phyloP scores from a whole-genome alignment of 495 filamentous ascomycete species.

The Delitschia confertaspora region DNA sequence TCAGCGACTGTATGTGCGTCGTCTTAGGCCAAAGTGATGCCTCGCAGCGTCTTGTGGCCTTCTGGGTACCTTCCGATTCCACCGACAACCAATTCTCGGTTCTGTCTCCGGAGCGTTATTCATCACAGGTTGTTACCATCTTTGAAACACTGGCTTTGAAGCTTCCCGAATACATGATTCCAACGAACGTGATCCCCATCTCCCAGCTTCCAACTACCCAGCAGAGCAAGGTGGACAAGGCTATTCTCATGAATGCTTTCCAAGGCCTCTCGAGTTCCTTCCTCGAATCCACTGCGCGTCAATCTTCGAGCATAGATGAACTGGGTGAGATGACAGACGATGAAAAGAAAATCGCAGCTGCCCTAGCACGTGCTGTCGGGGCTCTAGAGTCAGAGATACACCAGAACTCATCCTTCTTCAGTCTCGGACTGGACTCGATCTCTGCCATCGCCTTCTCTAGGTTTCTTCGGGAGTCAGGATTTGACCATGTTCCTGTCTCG shows the following conservation, averaged over 20 bases:
- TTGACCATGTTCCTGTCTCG: slow-evolving; percentile 47
- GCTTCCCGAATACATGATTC: slow-evolving; percentile 61
- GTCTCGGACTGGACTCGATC: slow-evolving; percentile 71
- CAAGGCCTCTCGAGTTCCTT: slow-evolving; percentile 20
- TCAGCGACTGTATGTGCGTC: slow-evolving; percentile 48
- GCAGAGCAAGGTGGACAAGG: slow-evolving; percentile 55
- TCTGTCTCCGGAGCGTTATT: neutral
- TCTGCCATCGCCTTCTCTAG: slow-evolving; percentile 61
- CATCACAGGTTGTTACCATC: slow-evolving; percentile 5
- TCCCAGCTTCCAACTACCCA: slow-evolving; percentile 52
- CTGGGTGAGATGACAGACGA: slow-evolving; percentile 34
- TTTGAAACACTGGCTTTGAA: slow-evolving; percentile 31
- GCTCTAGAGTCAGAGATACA: slow-evolving; percentile 39
- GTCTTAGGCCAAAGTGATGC: slow-evolving; percentile 32
- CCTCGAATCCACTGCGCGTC: slow-evolving; percentile 30
- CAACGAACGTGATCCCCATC: slow-evolving; percentile 57
- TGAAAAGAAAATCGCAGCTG: slow-evolving; percentile 41
- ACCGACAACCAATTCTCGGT: slow-evolving; percentile 8
- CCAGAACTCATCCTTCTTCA: slow-evolving; percentile 48
- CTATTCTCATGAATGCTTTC: slow-evolving; percentile 34
- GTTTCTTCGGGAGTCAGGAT: slow-evolving; percentile 38
- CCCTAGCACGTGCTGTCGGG: slow-evolving; percentile 44
- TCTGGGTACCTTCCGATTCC: slow-evolving; percentile 43
- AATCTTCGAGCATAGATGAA: slow-evolving; percentile 3
- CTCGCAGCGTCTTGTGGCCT: slow-evolving; percentile 46